A percentile compares a stretch with the other conserved stretches of the same genome.
Evolutionary conservation across 345 rosid genomes (phyloP).

Genomic region (Syzygium aromaticum): DNA sequence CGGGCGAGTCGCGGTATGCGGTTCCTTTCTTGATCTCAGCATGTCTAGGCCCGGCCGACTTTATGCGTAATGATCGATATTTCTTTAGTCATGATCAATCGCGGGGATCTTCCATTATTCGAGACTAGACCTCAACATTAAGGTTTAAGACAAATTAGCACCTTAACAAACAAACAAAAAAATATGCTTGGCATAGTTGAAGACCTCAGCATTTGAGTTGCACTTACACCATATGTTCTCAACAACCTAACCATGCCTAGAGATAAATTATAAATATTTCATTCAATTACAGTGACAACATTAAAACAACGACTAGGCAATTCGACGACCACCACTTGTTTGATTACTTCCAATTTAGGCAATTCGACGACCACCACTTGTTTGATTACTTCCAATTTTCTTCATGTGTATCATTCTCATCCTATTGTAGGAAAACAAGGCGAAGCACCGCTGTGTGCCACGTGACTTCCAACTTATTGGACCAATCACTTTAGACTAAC

Average conservation of each 20-base stretch:
- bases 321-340: neutral
- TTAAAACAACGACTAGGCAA: neutral
- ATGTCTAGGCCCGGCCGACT: neutral
- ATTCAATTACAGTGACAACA: neutral
- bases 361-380: neutral
- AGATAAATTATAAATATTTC: neutral
- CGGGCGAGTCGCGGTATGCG: fast-evolving
- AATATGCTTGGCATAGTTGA: neutral
- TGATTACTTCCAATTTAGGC: neutral
- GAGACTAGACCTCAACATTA: neutral
- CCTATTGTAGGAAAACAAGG: neutral
- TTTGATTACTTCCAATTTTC: neutral
- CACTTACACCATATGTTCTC: neutral
- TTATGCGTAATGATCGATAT: neutral
- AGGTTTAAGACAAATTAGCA: neutral
- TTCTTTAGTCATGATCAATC: neutral
- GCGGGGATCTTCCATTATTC: fast-evolving
- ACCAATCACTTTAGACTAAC: neutral
- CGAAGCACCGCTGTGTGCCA: neutral
- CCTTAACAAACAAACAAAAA: neutral
- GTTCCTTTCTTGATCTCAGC: neutral
- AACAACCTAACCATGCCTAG: neutral
- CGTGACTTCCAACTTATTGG: neutral
- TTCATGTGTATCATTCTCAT: neutral
- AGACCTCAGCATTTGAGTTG: neutral